Evolutionary conservation across 768 basidiomycete species (phyloP).

Genomic region (Leccinum subgranulosum): DNA sequence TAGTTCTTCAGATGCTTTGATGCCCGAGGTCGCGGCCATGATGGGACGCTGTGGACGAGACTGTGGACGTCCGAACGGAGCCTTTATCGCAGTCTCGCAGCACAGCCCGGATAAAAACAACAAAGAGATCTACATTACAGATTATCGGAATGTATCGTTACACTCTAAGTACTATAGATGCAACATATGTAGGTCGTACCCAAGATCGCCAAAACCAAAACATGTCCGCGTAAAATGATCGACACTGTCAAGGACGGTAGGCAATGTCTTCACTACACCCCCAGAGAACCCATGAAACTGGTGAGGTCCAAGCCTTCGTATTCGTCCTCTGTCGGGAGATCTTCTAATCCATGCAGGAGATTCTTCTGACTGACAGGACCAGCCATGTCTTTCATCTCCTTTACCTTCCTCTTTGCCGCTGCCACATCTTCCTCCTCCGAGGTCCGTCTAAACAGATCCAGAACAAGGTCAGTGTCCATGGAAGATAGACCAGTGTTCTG

Average conservation of each 20-base stretch:
- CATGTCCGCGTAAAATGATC: slow-evolving; percentile 18
- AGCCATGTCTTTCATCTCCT: slow-evolving; percentile 50
- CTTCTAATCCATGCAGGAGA: slow-evolving; percentile 85
- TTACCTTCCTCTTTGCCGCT: slow-evolving; percentile 40
- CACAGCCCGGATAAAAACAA: neutral
- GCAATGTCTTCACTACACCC: slow-evolving; percentile 37
- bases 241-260: neutral
- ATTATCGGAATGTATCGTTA: slow-evolving; percentile 33
- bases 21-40: slow-evolving; percentile 78
- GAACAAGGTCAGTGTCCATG: slow-evolving; percentile 96
- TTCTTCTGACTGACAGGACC: slow-evolving; percentile 75
- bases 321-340: slow-evolving; percentile 89
- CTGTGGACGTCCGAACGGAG: neutral
- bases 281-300: slow-evolving; percentile 85
- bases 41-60: neutral
- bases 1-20: slow-evolving; percentile 59
- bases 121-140: slow-evolving; percentile 29
- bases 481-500: slow-evolving; percentile 91
- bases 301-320: slow-evolving; percentile 85
- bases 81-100: neutral
- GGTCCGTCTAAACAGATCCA: slow-evolving; percentile 88
- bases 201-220: slow-evolving; percentile 13
- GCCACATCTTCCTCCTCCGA: slow-evolving; percentile 71
- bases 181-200: slow-evolving; percentile 28
- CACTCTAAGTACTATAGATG: slow-evolving; percentile 32